Conservation (phyloP, 176 grass and related monocot species). For the Ananas comosus region DNA sequence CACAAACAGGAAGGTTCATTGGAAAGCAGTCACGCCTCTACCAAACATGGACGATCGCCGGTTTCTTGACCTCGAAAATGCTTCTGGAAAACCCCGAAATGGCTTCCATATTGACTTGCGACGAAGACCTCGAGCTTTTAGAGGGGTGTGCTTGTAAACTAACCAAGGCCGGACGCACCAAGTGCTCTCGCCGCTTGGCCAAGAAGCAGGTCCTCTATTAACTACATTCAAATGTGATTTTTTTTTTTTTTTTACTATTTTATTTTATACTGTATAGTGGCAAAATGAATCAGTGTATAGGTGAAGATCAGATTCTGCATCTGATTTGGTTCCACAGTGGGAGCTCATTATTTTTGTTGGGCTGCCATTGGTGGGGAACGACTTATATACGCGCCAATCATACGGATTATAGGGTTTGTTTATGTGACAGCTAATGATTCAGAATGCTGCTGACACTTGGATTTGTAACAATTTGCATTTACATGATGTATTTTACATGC, state of each 20-base stretch:
- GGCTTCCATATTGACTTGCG: slow-evolving; percentile 52
- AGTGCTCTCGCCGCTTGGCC: slow-evolving; percentile 47
- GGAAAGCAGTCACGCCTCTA: slow-evolving; percentile 68
- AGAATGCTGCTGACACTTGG: background rate
- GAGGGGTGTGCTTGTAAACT: slow-evolving; percentile 44
- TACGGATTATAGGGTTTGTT: slow-evolving; percentile 22
- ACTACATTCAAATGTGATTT: slow-evolving; percentile 21
- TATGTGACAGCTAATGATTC: background rate
- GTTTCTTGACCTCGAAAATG: slow-evolving; percentile 70
- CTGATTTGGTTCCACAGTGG: slow-evolving; percentile 40
- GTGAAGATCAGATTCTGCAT: slow-evolving; percentile 31
- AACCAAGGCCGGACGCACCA: slow-evolving; percentile 29
- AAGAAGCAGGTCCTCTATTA: slow-evolving; percentile 29
- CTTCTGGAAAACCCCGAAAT: slow-evolving; percentile 53
- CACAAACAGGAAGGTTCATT: slow-evolving; percentile 62
- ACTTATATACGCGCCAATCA: slow-evolving; percentile 3
- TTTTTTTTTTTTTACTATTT: slow-evolving; percentile 6
- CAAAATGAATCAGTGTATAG: slow-evolving; percentile 20
- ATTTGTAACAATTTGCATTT: background rate
- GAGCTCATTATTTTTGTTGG: slow-evolving; percentile 47
- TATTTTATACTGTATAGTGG: slow-evolving; percentile 5
- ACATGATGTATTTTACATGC: background rate
- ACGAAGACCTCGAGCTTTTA: slow-evolving; percentile 37
- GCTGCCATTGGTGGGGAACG: slow-evolving; percentile 42
- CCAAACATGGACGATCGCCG: slow-evolving; percentile 49